A percentile compares a stretch with the other conserved stretches of the same genome.
Conservation (phyloP, 2,329 filamentous ascomycete species). For the Botryotinia globosa region DNA sequence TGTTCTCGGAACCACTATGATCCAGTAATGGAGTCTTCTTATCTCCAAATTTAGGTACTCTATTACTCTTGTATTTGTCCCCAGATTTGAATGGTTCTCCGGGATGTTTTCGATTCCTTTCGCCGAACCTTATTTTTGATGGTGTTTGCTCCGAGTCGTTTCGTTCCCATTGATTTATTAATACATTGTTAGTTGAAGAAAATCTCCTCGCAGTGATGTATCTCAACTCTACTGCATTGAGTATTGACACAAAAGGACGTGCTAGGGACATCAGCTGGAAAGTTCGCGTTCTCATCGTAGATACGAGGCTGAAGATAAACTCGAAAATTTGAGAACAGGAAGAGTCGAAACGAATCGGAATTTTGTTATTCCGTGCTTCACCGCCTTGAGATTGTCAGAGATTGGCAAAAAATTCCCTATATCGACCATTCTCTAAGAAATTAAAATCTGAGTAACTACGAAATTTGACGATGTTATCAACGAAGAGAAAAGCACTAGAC, state of each 20-base stretch:
- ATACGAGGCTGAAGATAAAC: conserved; percentile 9
- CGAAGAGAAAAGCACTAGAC: conserved; percentile 35
- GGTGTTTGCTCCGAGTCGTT: background rate
- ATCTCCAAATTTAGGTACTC: background rate
- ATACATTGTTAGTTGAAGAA: background rate
- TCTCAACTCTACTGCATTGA: background rate
- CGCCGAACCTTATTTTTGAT: background rate
- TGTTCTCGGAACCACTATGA: background rate
- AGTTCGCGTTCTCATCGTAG: background rate
- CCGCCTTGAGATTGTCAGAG: conserved; percentile 1
- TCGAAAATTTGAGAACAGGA: background rate
- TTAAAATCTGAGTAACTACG: background rate
- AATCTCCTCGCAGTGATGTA: background rate
- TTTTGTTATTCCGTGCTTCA: conserved; percentile 6
- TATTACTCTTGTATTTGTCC: background rate
- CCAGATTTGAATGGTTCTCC: background rate
- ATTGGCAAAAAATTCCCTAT: conserved; percentile 9
- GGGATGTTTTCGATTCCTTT: background rate
- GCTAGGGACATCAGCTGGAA: conserved; percentile 4
- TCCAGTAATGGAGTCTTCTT: background rate
- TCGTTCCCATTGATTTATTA: background rate
- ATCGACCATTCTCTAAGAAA: background rate
- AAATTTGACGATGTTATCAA: conserved; percentile 30
- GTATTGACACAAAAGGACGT: background rate
- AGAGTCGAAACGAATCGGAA: background rate